These are phyloP conservation scores for Vitellaria paradoxa DNA, from an alignment of 179 eudicot species.

Conservation along the genomic window DNA sequence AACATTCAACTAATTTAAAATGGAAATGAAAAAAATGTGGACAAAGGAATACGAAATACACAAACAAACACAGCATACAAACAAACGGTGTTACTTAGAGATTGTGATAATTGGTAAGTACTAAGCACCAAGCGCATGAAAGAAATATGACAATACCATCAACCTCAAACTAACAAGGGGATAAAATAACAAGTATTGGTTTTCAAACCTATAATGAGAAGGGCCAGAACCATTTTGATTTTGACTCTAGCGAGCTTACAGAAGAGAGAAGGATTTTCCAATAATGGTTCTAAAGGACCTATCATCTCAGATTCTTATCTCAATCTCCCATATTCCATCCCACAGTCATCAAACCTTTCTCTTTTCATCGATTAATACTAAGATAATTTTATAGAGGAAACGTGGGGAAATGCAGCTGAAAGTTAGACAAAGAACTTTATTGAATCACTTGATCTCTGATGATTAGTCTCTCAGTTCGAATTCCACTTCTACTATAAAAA, in stretches of 20 bases:
- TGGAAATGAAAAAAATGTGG: background rate
- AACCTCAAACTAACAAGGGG: background rate
- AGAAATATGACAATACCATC: background rate
- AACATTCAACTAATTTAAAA: background rate
- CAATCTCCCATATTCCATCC: background rate
- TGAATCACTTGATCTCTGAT: background rate
- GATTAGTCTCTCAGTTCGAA: background rate
- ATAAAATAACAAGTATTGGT: background rate
- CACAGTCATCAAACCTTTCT: background rate
- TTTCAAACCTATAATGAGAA: background rate
- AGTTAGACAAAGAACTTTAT: background rate
- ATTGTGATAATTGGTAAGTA: background rate
- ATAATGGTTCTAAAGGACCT: background rate
- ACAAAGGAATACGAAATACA: background rate
- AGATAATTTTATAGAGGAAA: background rate
- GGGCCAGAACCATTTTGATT: background rate
- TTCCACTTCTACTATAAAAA: background rate
- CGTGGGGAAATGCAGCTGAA: background rate
- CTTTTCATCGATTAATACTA: background rate
- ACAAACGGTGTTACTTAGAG: background rate
- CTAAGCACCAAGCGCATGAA: background rate
- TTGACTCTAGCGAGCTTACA: background rate
- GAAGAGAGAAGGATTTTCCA: background rate
- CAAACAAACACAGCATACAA: background rate
- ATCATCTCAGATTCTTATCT: slow-evolving; percentile 1